phyloP scores from a whole-genome alignment of 2,329 filamentous ascomycete species.

The Cercospora nicotianae region DNA sequence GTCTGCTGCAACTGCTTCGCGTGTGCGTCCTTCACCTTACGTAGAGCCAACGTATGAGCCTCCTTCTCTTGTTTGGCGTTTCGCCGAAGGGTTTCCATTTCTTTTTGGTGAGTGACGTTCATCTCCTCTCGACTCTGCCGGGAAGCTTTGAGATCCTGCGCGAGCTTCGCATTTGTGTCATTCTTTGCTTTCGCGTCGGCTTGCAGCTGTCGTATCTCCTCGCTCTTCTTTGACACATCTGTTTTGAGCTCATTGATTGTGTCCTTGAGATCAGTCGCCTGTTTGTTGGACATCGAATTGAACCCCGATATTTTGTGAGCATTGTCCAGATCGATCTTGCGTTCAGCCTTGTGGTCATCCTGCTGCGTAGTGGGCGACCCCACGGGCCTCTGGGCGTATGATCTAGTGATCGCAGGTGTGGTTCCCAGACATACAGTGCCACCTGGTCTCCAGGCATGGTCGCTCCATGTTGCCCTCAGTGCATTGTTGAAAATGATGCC shows the following conservation, averaged over 20 bases:
- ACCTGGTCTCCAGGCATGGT: constrained; percentile 1
- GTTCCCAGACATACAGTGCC: not conserved
- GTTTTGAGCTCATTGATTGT: not conserved
- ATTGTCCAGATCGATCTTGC: constrained; percentile 4
- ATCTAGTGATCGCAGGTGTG: constrained; percentile 3
- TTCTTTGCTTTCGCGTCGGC: not conserved
- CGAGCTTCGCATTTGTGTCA: not conserved
- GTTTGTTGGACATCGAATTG: not conserved
- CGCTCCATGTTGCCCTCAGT: constrained; percentile 4
- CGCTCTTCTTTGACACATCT: not conserved
- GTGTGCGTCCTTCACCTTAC: not conserved
- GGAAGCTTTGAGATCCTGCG: not conserved
- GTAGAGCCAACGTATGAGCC: not conserved
- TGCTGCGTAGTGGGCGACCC: not conserved
- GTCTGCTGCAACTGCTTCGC: not conserved
- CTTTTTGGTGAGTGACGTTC: not conserved
- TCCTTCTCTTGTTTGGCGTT: constrained; percentile 2
- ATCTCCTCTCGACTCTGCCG: not conserved
- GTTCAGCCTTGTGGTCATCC: not conserved
- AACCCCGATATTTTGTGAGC: constrained; percentile 6
- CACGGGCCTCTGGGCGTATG: constrained; percentile 2
- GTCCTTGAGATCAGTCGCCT: not conserved
- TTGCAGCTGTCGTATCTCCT: not conserved
- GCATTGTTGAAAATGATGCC: constrained; percentile 29
- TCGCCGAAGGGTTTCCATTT: not conserved